Conservation (phyloP, 2,329 filamentous ascomycete genomes). For the Fusarium sp. region DNA sequence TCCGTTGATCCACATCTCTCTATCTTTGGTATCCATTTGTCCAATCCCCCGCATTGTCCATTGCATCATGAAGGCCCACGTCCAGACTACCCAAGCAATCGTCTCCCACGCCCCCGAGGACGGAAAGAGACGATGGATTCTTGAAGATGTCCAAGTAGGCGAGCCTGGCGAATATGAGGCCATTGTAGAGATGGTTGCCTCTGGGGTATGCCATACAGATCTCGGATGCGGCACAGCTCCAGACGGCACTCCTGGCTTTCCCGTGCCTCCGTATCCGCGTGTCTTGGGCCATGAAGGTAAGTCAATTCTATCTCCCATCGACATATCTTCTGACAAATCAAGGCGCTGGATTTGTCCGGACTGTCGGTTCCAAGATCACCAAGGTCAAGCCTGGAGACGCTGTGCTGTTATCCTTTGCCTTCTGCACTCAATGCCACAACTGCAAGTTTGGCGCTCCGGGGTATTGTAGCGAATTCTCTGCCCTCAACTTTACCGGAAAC, state of each 20-base stretch:
- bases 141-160: constrained; percentile 9
- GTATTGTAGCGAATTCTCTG: constrained; percentile 23
- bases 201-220: constrained; percentile 28
- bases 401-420: constrained; percentile 27
- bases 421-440: constrained; percentile 24
- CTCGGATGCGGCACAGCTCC: constrained; percentile 25
- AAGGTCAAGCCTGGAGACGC: constrained; percentile 27
- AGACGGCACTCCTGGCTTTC: constrained; percentile 24
- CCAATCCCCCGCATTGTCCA: background rate
- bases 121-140: constrained; percentile 20
- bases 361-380: constrained; percentile 7
- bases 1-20: background rate
- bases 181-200: constrained; percentile 25
- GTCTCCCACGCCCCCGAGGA: constrained; percentile 21
- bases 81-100: constrained; percentile 16
- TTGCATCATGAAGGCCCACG: constrained; percentile 6
- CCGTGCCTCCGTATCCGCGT: constrained; percentile 23
- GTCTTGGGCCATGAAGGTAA: constrained; percentile 15
- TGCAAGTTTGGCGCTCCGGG: constrained; percentile 23
- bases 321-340: background rate
- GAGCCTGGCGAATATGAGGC: constrained; percentile 18
- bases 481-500: constrained; percentile 17
- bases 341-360: constrained; percentile 1
- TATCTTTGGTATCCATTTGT: background rate
- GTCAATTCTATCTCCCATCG: background rate